Conservation (phyloP, 257 asterid genomes). For the Lycium ferocissimum region DNA sequence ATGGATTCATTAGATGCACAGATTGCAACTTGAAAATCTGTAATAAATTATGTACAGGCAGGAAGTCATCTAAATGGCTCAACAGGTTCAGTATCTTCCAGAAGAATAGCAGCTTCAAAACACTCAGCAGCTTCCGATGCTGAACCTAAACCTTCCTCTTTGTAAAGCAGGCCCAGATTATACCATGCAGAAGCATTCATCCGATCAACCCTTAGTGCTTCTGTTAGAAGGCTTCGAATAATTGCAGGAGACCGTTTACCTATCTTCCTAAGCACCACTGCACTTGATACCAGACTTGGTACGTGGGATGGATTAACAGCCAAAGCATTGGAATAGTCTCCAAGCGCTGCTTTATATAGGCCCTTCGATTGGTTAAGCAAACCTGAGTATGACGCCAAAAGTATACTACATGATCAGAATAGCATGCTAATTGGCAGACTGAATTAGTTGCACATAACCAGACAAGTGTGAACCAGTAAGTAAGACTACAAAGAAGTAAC, state of each 20-base stretch:
- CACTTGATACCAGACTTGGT: constrained; percentile 76
- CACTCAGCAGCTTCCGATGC: constrained; percentile 78
- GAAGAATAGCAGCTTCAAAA: constrained; percentile 70
- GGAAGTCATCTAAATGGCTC: constrained; percentile 74
- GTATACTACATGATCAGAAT: constrained; percentile 25
- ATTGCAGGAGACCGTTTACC: constrained; percentile 55
- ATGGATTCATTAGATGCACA: constrained; percentile 15
- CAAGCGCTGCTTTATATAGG: constrained; percentile 61
- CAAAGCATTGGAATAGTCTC: constrained; percentile 64
- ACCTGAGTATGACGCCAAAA: constrained; percentile 54
- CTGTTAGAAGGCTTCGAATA: constrained; percentile 68
- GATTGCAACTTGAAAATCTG: background rate
- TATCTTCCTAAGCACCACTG: constrained; percentile 55
- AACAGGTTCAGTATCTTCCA: constrained; percentile 78
- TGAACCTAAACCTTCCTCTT: constrained; percentile 60
- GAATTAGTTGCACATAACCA: background rate
- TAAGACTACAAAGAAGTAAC: background rate
- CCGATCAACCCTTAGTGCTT: constrained; percentile 75
- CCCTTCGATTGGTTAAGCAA: constrained; percentile 77
- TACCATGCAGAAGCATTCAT: constrained; percentile 74
- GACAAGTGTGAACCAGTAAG: constrained; percentile 7
- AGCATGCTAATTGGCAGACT: background rate
- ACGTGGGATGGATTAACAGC: constrained; percentile 68
- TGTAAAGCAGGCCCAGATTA: constrained; percentile 76
- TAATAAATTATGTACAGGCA: background rate